Conservation (phyloP, 2,329 filamentous ascomycete genomes). For the Acrodontium crateriforme region DNA sequence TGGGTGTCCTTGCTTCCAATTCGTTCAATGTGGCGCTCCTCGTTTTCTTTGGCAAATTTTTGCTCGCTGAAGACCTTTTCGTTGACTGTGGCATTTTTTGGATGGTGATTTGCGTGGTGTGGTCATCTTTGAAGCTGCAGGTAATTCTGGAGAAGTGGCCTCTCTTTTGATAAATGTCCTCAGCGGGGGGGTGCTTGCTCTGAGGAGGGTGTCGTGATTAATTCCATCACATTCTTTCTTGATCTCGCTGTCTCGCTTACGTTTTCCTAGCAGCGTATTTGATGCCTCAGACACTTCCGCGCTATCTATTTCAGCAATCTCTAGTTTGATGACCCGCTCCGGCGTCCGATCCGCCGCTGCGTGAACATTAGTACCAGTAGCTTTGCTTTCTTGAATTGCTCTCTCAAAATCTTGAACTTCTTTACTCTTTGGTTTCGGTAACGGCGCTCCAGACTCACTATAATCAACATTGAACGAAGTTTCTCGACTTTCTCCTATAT, state of each 20-base stretch:
- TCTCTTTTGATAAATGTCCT: no score
- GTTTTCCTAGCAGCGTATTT: no score
- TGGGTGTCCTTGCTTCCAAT: constrained; percentile 31
- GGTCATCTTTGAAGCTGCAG: no score
- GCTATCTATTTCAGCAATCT: constrained; percentile 25
- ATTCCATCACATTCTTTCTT: no score
- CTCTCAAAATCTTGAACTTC: constrained; percentile 15
- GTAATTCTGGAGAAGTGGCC: no score
- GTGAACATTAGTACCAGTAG: constrained; percentile 5
- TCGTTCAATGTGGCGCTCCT: constrained; percentile 45
- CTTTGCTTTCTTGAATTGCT: constrained; percentile 6
- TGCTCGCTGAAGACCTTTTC: no score
- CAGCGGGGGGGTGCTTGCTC: no score
- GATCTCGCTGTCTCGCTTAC: no score
- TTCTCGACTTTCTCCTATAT: constrained; percentile 24
- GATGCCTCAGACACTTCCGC: constrained; percentile 16
- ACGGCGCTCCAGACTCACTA: constrained; percentile 39
- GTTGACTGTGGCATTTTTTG: no score
- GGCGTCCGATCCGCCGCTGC: constrained; percentile 14
- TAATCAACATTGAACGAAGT: constrained; percentile 30
- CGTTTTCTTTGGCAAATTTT: constrained; percentile 25
- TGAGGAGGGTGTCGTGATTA: no score
- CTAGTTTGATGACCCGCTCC: constrained; percentile 34
- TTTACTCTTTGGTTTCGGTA: constrained; percentile 26
- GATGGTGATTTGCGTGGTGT: no score